Conservation (phyloP, 306 rosid species). For the Carpinus fangiana region DNA sequence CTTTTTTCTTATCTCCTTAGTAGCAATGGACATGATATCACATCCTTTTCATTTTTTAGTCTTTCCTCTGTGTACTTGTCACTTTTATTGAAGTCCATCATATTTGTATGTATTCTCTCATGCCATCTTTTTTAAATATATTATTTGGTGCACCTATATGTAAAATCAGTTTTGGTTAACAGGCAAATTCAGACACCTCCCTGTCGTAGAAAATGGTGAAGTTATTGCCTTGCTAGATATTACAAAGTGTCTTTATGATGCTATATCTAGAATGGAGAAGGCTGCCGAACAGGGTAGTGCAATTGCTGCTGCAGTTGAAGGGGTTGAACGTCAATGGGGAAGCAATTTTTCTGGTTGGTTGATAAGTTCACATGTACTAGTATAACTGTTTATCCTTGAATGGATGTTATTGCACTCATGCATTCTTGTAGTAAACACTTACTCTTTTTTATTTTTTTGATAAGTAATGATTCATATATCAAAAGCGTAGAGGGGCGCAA, state of each 20-base stretch:
- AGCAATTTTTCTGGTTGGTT: slow-evolving; percentile 64
- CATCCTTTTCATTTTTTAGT: neutral
- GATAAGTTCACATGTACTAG: slow-evolving; percentile 18
- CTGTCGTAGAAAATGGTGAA: slow-evolving; percentile 95
- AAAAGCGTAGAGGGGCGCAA: too few species aligned
- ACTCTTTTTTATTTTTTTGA: too few species aligned
- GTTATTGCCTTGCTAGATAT: slow-evolving; percentile 94
- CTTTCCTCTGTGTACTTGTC: neutral
- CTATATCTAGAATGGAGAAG: slow-evolving; percentile 89
- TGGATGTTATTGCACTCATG: slow-evolving; percentile 5
- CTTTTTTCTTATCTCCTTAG: neutral
- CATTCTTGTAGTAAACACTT: neutral
- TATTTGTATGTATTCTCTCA: neutral
- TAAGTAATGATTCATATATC: too few species aligned
- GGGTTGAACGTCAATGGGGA: slow-evolving; percentile 82
- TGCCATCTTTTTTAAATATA: neutral
- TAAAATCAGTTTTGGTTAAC: slow-evolving; percentile 27
- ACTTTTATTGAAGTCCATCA: neutral
- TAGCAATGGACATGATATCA: neutral
- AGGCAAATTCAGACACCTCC: slow-evolving; percentile 98
- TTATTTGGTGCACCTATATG: slow-evolving; percentile 13
- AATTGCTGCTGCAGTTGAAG: slow-evolving; percentile 91
- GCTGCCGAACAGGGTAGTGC: slow-evolving; percentile 93
- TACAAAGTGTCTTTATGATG: slow-evolving; percentile 91
- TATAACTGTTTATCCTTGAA: slow-evolving; percentile 16